Conservation (phyloP, 1,284 basidiomycete species). For the Neotropicomus parvogracilis region DNA sequence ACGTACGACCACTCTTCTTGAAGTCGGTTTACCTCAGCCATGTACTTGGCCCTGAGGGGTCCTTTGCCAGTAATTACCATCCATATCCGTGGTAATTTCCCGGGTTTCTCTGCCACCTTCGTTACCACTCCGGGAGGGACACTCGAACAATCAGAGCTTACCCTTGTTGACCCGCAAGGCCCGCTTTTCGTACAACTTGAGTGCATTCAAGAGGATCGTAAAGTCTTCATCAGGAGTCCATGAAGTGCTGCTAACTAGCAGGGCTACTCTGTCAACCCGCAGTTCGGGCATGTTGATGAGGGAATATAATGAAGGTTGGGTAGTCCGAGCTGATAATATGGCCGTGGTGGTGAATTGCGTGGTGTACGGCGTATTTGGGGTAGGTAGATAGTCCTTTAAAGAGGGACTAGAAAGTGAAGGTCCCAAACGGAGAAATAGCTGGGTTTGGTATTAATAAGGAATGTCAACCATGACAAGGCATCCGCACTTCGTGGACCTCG, state of each 20-base stretch:
- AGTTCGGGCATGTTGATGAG: conserved; percentile 42
- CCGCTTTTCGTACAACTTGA: conserved; percentile 64
- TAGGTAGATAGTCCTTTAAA: conserved; percentile 42
- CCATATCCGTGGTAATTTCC: conserved; percentile 67
- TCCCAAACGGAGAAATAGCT: conserved; percentile 59
- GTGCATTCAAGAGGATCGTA: conserved; percentile 71
- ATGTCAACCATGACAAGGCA: conserved; percentile 4
- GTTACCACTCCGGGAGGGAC: neutral
- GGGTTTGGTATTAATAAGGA: conserved; percentile 18
- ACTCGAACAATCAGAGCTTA: neutral
- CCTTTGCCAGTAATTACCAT: conserved; percentile 94
- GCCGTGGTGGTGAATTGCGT: conserved; percentile 57
- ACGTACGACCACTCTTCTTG: conserved; percentile 79
- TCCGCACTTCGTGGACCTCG: conserved; percentile 69
- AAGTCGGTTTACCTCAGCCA: conserved; percentile 53
- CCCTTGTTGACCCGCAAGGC: conserved; percentile 41
- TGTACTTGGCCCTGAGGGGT: conserved; percentile 71
- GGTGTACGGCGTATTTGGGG: conserved; percentile 48
- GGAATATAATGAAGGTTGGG: conserved; percentile 32
- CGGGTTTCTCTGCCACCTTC: conserved; percentile 20
- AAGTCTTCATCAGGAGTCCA: conserved; percentile 99
- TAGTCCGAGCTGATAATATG: conserved; percentile 6
- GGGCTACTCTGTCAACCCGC: conserved; percentile 73
- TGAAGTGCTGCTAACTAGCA: conserved; percentile 90
- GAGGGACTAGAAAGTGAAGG: conserved; percentile 33